Evolutionary conservation across 2,329 filamentous ascomycete genomes (phyloP).

Genomic region (Epichloe coenophiala): DNA sequence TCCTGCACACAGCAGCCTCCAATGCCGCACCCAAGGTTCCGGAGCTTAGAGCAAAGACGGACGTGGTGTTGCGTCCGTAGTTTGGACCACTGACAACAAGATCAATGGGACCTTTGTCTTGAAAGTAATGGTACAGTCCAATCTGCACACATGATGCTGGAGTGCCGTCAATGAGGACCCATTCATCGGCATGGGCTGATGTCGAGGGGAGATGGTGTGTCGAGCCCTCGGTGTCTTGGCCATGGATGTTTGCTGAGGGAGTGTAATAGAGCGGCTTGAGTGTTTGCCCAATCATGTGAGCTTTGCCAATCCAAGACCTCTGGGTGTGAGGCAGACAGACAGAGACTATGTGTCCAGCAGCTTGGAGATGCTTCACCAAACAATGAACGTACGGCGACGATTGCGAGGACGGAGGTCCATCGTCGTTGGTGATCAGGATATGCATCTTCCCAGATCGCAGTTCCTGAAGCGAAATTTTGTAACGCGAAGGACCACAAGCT

Average conservation of each 20-base stretch:
- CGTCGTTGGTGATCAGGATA: conserved; percentile 62
- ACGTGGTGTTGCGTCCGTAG: conserved; percentile 71
- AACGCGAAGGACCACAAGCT: not conserved
- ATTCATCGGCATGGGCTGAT: conserved; percentile 51
- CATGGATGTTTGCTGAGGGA: conserved; percentile 29
- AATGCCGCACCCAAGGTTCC: conserved; percentile 67
- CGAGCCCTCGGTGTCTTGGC: conserved; percentile 43
- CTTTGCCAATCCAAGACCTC: conserved; percentile 96
- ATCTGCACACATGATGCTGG: conserved; percentile 74
- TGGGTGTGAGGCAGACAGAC: conserved; percentile 86
- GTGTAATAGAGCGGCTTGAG: conserved; percentile 78
- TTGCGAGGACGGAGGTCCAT: conserved; percentile 64
- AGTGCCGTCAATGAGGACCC: conserved; percentile 70
- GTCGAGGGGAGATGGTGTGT: conserved; percentile 45
- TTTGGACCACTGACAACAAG: conserved; percentile 71
- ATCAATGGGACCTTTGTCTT: conserved; percentile 57
- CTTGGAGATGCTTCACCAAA: conserved; percentile 55
- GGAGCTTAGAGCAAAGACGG: conserved; percentile 64
- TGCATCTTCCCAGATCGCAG: conserved; percentile 33
- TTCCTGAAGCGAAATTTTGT: not conserved
- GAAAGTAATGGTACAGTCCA: conserved; percentile 67
- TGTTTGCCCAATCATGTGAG: conserved; percentile 84
- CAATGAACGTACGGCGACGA: conserved; percentile 72
- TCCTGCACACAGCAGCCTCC: conserved; percentile 60
- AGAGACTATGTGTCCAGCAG: conserved; percentile 72